These are phyloP conservation scores for Lunasporangiospora selenospora DNA, from an alignment of 192 early-diverging fungal species.

Conservation along the genomic window DNA sequence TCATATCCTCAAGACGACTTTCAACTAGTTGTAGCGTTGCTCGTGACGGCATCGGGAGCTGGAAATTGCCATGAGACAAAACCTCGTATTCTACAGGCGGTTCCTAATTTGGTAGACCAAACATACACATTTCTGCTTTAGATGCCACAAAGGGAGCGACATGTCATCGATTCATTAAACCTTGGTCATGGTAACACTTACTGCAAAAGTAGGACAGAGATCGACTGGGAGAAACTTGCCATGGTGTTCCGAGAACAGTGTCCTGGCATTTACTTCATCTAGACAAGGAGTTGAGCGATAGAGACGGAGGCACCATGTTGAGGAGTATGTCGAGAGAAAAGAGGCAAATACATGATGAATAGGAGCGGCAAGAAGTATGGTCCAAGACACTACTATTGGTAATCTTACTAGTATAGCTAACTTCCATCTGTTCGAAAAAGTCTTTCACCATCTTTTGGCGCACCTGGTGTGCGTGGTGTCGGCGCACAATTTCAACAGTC, in stretches of 20 bases:
- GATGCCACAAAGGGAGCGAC: too few species aligned
- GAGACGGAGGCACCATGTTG: too few species aligned
- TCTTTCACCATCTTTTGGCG: slow-evolving; percentile 21
- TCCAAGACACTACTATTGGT: too few species aligned
- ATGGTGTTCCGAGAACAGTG: slow-evolving; percentile 33
- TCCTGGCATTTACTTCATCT: slow-evolving; percentile 30
- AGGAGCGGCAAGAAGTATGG: too few species aligned
- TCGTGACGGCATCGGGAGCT: slow-evolving; percentile 32
- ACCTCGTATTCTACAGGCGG: slow-evolving; percentile 31
- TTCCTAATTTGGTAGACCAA: too few species aligned
- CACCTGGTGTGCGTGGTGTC: slow-evolving; percentile 30
- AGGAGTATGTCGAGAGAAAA: too few species aligned
- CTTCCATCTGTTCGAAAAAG: slow-evolving; percentile 19
- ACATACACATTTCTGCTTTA: too few species aligned
- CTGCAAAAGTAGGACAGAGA: slow-evolving; percentile 37
- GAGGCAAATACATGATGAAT: too few species aligned
- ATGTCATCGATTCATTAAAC: too few species aligned
- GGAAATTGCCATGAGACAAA: slow-evolving; percentile 25
- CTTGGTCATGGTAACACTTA: slow-evolving; percentile 8
- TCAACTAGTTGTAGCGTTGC: slow-evolving; percentile 29
- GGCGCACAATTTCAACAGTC: slow-evolving; percentile 35
- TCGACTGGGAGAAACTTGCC: slow-evolving; percentile 41
- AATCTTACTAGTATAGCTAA: slow-evolving; percentile 16
- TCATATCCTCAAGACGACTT: neutral
- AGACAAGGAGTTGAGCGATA: too few species aligned